Evolutionary conservation across 805 yeast species (phyloP).

Genomic region (Candida pini): DNA sequence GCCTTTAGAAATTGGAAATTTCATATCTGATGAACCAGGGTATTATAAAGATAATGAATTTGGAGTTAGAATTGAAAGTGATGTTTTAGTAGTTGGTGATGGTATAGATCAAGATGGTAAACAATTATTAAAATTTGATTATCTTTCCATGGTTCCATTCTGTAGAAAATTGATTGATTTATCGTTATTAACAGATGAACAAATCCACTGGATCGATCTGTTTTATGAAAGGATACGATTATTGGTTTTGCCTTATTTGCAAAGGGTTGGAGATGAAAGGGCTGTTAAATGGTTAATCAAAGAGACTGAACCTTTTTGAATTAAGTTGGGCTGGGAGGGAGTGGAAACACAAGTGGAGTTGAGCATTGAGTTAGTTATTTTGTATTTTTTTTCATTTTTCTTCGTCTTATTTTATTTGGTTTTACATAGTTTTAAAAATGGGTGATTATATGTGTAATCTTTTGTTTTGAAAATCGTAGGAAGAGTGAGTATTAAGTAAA

Average conservation of each 20-base stretch:
- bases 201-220: constrained; percentile 59
- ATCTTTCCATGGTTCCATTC: constrained; percentile 81
- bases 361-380: too few relatives aligned
- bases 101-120: constrained; percentile 45
- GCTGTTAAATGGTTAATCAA: constrained; percentile 67
- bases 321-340: too few relatives aligned
- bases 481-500: too few relatives aligned
- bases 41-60: constrained; percentile 84
- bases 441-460: too few relatives aligned
- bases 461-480: too few relatives aligned
- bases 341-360: too few relatives aligned
- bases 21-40: constrained; percentile 92
- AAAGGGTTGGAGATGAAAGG: constrained; percentile 48
- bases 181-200: constrained; percentile 50
- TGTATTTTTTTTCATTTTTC: neutral
- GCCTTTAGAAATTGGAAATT: constrained; percentile 61
- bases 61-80: constrained; percentile 88
- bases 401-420: constrained; percentile 1
- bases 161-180: constrained; percentile 69
- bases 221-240: constrained; percentile 59
- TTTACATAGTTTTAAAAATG: too few relatives aligned
- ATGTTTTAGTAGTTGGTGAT: constrained; percentile 51
- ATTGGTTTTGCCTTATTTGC: constrained; percentile 43
- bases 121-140: constrained; percentile 66
- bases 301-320: constrained; percentile 45